phyloP scores from a whole-genome alignment of 116 monocot species.

The Dioscorea cayenensis region DNA sequence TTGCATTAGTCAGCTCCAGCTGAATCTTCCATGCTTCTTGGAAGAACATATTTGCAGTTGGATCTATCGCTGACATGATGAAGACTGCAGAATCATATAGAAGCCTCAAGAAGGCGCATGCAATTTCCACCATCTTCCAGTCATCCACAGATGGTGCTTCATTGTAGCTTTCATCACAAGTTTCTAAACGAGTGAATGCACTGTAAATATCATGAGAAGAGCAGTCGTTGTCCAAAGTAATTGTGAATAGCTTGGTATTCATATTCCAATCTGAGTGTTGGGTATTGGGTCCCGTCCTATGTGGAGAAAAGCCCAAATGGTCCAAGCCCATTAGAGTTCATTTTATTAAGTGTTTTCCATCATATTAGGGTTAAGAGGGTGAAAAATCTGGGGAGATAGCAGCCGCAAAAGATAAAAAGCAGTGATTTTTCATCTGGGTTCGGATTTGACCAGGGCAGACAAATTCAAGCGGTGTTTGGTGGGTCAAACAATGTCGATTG shows the following conservation, averaged over 20 bases:
- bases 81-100: constrained; percentile 70
- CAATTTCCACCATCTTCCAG: constrained; percentile 78
- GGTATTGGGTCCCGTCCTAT: too few species aligned
- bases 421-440: too few species aligned
- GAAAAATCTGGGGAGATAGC: too few species aligned
- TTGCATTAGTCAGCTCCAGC: constrained; percentile 48
- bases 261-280: constrained; percentile 89
- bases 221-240: constrained; percentile 80
- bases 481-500: too few species aligned
- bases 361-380: too few species aligned
- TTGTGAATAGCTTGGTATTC: constrained; percentile 72
- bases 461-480: too few species aligned
- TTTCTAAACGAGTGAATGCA: constrained; percentile 63
- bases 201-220: constrained; percentile 91
- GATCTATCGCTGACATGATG: constrained; percentile 36
- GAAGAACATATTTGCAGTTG: constrained; percentile 83
- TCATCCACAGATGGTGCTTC: constrained; percentile 80
- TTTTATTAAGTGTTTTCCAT: too few species aligned
- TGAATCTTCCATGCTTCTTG: constrained; percentile 93
- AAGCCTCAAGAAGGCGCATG: constrained; percentile 57
- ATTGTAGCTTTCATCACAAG: constrained; percentile 70
- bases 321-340: too few species aligned
- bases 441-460: too few species aligned
- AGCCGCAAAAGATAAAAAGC: too few species aligned
- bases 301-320: too few species aligned